phyloP scores from a whole-genome alignment of 2,329 filamentous ascomycete genomes.

The Cladosporium sp. region DNA sequence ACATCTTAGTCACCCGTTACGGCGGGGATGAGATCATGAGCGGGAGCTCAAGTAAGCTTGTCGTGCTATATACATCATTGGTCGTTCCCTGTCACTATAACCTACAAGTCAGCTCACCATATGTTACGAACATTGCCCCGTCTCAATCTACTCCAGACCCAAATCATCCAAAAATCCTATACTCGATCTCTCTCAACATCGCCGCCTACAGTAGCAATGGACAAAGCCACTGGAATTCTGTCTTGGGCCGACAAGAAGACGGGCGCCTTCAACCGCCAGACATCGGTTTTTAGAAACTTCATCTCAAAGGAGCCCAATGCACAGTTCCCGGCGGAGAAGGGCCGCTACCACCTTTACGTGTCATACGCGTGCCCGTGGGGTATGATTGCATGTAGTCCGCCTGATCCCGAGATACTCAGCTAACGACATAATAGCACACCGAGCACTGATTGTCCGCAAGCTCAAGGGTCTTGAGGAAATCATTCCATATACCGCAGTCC shows the following conservation, averaged over 20 bases:
- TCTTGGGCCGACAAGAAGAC: slow-evolving; percentile 58
- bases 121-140: slow-evolving; percentile 14
- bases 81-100: not conserved
- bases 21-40: slow-evolving; percentile 4
- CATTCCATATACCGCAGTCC: slow-evolving; percentile 76
- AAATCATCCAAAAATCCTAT: not conserved
- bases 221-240: slow-evolving; percentile 11
- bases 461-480: slow-evolving; percentile 90
- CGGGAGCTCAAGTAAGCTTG: slow-evolving; percentile 1
- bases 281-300: slow-evolving; percentile 76
- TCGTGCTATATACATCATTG: not conserved
- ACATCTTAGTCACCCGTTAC: not conserved
- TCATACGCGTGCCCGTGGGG: slow-evolving; percentile 93
- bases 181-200: not conserved
- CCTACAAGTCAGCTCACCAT: not conserved
- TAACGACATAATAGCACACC: slow-evolving; percentile 60
- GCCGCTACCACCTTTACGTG: slow-evolving; percentile 90
- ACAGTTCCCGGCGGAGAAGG: slow-evolving; percentile 80
- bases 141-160: not conserved
- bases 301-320: slow-evolving; percentile 72
- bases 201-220: slow-evolving; percentile 8
- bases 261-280: slow-evolving; percentile 90
- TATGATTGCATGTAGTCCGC: slow-evolving; percentile 32
- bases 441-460: slow-evolving; percentile 81
- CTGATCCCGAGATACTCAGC: not conserved